Evolutionary conservation across 1,139 yeast species (phyloP), one percentile per base, ranked within the genome.

Genomic region (Barnettozyma hawaiiensis): DNA sequence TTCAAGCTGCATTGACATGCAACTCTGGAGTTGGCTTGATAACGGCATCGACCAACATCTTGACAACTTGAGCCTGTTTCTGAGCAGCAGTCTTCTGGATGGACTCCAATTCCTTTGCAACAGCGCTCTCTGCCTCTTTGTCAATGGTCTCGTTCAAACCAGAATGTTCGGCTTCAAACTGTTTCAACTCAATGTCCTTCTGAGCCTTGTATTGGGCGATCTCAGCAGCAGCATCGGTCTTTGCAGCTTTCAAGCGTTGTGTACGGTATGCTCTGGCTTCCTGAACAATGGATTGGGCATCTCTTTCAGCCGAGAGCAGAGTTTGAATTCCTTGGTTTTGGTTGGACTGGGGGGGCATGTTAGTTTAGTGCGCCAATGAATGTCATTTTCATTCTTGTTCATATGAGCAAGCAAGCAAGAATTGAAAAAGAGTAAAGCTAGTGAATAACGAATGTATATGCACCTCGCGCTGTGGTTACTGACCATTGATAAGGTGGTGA

Each of bases 261-360:
- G 95, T 77, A 66, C 96, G 87, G 71, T 81, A 81, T 56, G 78
- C 73, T 71, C 96, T 85, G 29, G 98, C 96, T 62, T 83, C 84
- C 56, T 89, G 78, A 52, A 92, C 97, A 53, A 90, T 85, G 59
- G 83, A 94, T 55, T 95, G 97, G 19, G 98, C 98, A 59, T 87
- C 94, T 69, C 85, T 87, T 70, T 92, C 98, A 46, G 97, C 95
- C 72, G 82, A 41, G 36, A 49, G 48, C 21, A 50, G 43, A 2
- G 53, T 53, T 36, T 50, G 53, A 37, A 53, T 53, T n/a, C 57
- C 57, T 34, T 55, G 43, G 38, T 50, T 50, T 29, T 51, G 50
- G 19, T 9, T 32, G 3, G 54, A 49, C 54, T 50, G 32, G 14
- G 9, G 32, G 3, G 7, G 4, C 15, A 23, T 27, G 23, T 24